Evolutionary conservation across 345 rosid genomes (phyloP), one percentile per base, ranked within the genome.

Genomic region (Acer saccharum): DNA sequence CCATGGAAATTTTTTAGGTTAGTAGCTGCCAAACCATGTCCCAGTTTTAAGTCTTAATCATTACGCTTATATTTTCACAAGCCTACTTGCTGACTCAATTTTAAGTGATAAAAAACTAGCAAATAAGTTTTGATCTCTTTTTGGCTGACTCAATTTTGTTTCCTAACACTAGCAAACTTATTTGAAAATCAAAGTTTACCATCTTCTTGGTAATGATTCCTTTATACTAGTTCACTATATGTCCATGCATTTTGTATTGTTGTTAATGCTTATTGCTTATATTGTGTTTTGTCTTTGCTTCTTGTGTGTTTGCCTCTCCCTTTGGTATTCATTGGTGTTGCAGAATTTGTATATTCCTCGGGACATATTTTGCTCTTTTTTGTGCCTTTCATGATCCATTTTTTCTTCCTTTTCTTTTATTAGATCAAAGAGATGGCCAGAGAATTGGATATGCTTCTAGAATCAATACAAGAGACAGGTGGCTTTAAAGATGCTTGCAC

Each of bases 401-500:
- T 43, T 43, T 43, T 43, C 10, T 10, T 46, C 3, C 55, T 25
- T 71, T 65, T 55, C 27, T 23, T 16, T 76, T 20, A 32, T 20
- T 84, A 95, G 99, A 83, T 96, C 78, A 90, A 88, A 85, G 98
- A 89, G 84, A 89, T 91, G 97, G 86, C 83, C 68, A 86, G 80
- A 68, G 94, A 96, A 81, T 77, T 94, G 88, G 97, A 94, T 83
- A 55, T 73, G 9, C 98, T 96, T 85, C 76, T 96, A 77, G 82
- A 87, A 77, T 89, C 86, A 75, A 90, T 94, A 77, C 92, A 91
- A 87, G 89, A 77, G 86, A 78, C 85, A 35, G 99, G 97, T 72
- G 98, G 99, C 79, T 89, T 89, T 80, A 86, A 78, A 85, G 99
- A 96, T 83, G 88, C 90, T 69, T 92, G 98, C 83, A 89, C 91